These are phyloP conservation scores for Mycosphaerella sp. DNA, from an alignment of 2,329 filamentous ascomycete genomes.

Conservation along the genomic window DNA sequence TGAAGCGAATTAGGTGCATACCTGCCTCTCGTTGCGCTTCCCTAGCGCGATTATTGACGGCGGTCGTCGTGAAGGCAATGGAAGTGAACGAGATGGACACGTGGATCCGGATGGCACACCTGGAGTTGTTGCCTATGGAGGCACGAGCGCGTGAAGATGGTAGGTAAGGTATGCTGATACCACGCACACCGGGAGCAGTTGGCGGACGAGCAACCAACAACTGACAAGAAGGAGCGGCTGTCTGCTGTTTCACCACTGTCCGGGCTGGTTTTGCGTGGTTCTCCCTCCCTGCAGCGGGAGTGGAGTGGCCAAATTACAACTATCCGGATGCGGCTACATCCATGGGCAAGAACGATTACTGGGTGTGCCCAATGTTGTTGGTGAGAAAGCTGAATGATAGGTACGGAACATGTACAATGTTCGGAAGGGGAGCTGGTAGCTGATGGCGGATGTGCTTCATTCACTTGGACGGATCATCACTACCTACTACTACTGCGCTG, in stretches of 20 bases:
- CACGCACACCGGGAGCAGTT: background rate
- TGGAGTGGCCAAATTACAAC: background rate
- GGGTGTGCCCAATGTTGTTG: too few relatives aligned
- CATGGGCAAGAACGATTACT: too few relatives aligned
- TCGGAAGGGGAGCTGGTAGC: too few relatives aligned
- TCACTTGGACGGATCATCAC: background rate
- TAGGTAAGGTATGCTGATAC: background rate
- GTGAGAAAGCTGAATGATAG: too few relatives aligned
- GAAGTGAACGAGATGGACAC: background rate
- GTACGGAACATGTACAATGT: too few relatives aligned
- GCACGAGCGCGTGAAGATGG: background rate
- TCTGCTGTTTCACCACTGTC: background rate
- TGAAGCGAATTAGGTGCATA: slow-evolving; percentile 6
- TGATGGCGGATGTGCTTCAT: background rate
- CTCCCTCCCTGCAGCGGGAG: slow-evolving; percentile 1
- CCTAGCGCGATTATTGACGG: slow-evolving; percentile 6
- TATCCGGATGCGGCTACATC: too few relatives aligned
- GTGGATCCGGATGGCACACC: slow-evolving; percentile 1
- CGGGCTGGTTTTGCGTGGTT: background rate
- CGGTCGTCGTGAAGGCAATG: background rate
- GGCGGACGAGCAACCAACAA: background rate
- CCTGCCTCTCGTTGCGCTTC: slow-evolving; percentile 10
- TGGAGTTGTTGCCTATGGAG: slow-evolving; percentile 2
- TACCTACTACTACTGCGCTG: background rate
- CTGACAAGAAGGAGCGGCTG: background rate